Conservation (phyloP, 306 rosid genomes). For the Cicer pinnatifidum region DNA sequence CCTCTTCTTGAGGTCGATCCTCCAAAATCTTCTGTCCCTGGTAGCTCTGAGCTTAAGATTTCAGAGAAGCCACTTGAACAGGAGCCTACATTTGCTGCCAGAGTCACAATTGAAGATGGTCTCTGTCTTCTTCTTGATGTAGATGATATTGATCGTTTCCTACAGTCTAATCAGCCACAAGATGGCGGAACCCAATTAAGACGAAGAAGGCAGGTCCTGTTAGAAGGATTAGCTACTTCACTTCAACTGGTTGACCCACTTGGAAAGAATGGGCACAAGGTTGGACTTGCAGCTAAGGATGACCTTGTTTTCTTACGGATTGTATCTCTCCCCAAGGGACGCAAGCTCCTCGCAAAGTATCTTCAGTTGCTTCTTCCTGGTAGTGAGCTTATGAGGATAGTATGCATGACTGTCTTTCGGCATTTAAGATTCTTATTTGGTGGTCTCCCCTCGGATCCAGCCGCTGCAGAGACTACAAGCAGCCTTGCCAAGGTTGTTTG, state of each 20-base stretch:
- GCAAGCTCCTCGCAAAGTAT: conserved; percentile 58
- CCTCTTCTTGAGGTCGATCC: conserved; percentile 61
- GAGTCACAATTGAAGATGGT: conserved; percentile 60
- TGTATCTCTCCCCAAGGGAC: conserved; percentile 57
- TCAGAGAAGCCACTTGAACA: conserved; percentile 62
- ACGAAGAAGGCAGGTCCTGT: conserved; percentile 58
- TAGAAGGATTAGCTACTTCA: conserved; percentile 63
- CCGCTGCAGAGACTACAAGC: conserved; percentile 54
- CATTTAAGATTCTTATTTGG: conserved; percentile 65
- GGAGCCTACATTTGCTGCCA: conserved; percentile 63
- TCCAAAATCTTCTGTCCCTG: conserved; percentile 50
- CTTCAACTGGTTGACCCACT: conserved; percentile 64
- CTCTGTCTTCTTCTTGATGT: conserved; percentile 64
- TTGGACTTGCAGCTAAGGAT: conserved; percentile 59
- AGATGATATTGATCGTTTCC: conserved; percentile 59
- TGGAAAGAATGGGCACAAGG: conserved; percentile 55
- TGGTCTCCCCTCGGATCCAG: conserved; percentile 55
- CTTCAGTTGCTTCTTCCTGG: conserved; percentile 63
- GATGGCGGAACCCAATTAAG: conserved; percentile 64
- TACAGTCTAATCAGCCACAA: conserved; percentile 52
- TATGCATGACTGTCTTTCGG: conserved; percentile 62
- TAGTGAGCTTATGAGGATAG: conserved; percentile 59
- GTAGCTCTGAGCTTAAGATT: conserved; percentile 51
- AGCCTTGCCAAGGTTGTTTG: conserved; percentile 54
- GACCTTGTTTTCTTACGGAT: conserved; percentile 59